Evolutionary conservation across 164 flowering plant species (phyloP).

Genomic region (Taxillus chinensis): DNA sequence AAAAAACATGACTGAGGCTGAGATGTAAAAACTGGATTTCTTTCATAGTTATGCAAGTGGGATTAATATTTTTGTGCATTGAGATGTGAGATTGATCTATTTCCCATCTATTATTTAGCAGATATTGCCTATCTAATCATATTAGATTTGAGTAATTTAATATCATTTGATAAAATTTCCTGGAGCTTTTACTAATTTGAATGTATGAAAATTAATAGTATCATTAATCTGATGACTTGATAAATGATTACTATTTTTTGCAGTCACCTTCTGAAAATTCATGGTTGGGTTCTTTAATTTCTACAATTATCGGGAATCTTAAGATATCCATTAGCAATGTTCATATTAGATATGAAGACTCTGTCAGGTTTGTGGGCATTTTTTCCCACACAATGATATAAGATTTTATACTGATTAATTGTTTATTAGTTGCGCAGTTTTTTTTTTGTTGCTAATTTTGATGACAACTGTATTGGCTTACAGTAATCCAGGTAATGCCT

Average conservation of each 20-base stretch:
- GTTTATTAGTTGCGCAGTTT: neutral
- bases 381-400: neutral
- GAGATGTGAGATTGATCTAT: too few relatives aligned
- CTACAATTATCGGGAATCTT: constrained; percentile 90
- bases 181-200: too few relatives aligned
- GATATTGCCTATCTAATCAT: too few relatives aligned
- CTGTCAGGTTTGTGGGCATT: constrained; percentile 45
- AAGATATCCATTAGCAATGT: constrained; percentile 93
- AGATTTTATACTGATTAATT: neutral
- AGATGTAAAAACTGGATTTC: too few relatives aligned
- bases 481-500: constrained; percentile 90
- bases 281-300: constrained; percentile 89
- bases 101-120: too few relatives aligned
- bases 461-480: constrained; percentile 10
- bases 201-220: too few relatives aligned
- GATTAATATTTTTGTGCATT: too few relatives aligned
- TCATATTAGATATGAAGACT: constrained; percentile 95
- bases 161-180: too few relatives aligned
- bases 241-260: constrained; percentile 17
- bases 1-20: too few relatives aligned
- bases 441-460: neutral
- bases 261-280: constrained; percentile 82
- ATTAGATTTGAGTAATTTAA: too few relatives aligned
- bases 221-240: neutral
- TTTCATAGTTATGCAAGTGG: too few relatives aligned